A percentile compares a stretch with the other conserved stretches of the same genome.
These are phyloP conservation scores for Trametopsis cervina DNA, from an alignment of 768 basidiomycete genomes.

Conservation along the genomic window DNA sequence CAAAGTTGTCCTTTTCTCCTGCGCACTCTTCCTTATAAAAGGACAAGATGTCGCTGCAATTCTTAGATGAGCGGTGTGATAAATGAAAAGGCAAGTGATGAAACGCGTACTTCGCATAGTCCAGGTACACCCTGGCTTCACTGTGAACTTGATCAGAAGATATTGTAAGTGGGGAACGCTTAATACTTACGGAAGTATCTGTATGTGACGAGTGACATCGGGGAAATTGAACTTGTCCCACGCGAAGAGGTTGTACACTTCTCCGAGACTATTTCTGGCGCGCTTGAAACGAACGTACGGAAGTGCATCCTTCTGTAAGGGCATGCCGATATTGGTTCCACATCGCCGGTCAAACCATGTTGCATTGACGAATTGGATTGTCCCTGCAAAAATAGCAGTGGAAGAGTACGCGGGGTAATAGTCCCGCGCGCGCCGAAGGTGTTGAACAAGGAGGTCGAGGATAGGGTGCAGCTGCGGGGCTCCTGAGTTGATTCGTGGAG, in stretches of 20 bases:
- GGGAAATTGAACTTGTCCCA: slow-evolving; percentile 28
- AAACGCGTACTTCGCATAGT: slow-evolving; percentile 30
- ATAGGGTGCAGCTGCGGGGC: slow-evolving; percentile 9
- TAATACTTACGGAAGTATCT: slow-evolving; percentile 26
- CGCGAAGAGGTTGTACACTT: slow-evolving; percentile 27
- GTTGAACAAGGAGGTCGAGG: slow-evolving; percentile 21
- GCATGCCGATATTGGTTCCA: slow-evolving; percentile 25
- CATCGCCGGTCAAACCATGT: slow-evolving; percentile 25
- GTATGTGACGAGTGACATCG: slow-evolving; percentile 25
- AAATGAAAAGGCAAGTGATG: neutral
- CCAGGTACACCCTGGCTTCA: slow-evolving; percentile 6
- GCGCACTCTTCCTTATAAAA: slow-evolving; percentile 13
- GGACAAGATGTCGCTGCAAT: slow-evolving; percentile 11
- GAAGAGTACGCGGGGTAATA: slow-evolving; percentile 25
- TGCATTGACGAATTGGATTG: slow-evolving; percentile 29
- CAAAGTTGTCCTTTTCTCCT: slow-evolving; percentile 11
- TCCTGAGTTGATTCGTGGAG: neutral
- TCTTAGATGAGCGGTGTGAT: neutral
- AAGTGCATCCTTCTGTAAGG: slow-evolving; percentile 17
- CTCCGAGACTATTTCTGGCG: slow-evolving; percentile 25
- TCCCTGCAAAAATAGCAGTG: slow-evolving; percentile 29
- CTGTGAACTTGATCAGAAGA: neutral
- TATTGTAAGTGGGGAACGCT: neutral
- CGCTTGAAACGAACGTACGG: slow-evolving; percentile 22
- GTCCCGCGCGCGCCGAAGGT: slow-evolving; percentile 23